Conservation (phyloP, 2,329 filamentous ascomycete genomes). For the Exophiala phaeomuriformis region DNA sequence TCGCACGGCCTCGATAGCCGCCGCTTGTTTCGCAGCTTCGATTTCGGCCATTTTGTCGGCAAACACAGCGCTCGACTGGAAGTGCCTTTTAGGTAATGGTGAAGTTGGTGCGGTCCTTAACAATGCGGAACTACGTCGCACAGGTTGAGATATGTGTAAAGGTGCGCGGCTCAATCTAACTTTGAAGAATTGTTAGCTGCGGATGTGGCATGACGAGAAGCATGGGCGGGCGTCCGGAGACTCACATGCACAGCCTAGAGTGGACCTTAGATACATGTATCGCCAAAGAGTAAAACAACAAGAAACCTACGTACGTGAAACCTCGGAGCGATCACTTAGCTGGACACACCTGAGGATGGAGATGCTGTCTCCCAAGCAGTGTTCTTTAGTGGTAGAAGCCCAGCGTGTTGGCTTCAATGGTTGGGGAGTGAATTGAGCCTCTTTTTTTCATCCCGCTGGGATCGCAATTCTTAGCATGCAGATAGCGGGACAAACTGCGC, state of each 20-base stretch:
- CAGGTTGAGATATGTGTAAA: background rate
- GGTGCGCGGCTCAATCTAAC: conserved; percentile 3
- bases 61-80: background rate
- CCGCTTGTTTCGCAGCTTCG: conserved; percentile 45
- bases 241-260: conserved; percentile 9
- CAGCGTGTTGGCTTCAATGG: no score
- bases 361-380: background rate
- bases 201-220: conserved; percentile 4
- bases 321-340: conserved; percentile 10
- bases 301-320: conserved; percentile 15
- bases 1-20: conserved; percentile 1
- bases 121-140: background rate
- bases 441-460: no score
- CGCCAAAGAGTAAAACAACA: conserved; percentile 2
- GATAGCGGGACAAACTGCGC: background rate
- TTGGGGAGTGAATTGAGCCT: no score
- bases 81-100: conserved; percentile 1
- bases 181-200: conserved; percentile 2
- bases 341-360: background rate
- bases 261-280: conserved; percentile 11
- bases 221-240: background rate
- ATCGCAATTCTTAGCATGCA: no score
- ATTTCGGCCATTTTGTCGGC: conserved; percentile 30
- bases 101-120: background rate
- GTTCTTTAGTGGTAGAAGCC: background rate